Percentiles rank a stretch among this genome's conserved stretches.
Evolutionary conservation across 1,284 basidiomycete genomes (phyloP).

Genomic region (Rhodotorula sp.): DNA sequence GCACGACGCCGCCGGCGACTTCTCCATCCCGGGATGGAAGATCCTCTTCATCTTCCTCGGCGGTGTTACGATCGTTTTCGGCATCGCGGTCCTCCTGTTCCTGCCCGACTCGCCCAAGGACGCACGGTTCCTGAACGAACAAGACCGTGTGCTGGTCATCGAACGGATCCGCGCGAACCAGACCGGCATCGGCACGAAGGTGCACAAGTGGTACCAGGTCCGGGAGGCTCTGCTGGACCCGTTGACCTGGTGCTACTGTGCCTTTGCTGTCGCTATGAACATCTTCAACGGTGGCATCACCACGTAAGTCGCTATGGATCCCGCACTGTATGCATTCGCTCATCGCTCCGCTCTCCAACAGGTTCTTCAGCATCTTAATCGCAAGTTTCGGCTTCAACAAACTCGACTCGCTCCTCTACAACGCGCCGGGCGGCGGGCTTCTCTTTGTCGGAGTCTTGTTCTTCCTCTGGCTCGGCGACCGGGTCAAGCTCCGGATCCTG

Average conservation of each 20-base stretch:
- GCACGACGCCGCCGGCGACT: slow-evolving; percentile 17
- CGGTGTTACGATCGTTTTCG: slow-evolving; percentile 5
- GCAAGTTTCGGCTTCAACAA: slow-evolving; percentile 4
- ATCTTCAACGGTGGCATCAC: slow-evolving; percentile 21
- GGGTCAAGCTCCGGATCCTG: background rate
- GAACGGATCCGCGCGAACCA: slow-evolving; percentile 47
- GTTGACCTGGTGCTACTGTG: slow-evolving; percentile 19
- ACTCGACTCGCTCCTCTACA: slow-evolving; percentile 10
- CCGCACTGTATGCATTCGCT: no score
- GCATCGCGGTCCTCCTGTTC: slow-evolving; percentile 20
- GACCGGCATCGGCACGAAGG: slow-evolving; percentile 47
- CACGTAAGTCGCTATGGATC: background rate
- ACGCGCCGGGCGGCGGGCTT: slow-evolving; percentile 12
- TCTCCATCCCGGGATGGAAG: slow-evolving; percentile 12
- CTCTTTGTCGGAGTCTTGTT: slow-evolving; percentile 6
- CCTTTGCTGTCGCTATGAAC: slow-evolving; percentile 3
- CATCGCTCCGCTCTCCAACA: background rate
- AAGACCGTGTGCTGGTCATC: slow-evolving; percentile 45
- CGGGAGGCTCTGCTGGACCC: slow-evolving; percentile 46
- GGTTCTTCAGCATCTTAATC: slow-evolving; percentile 14
- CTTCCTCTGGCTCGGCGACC: slow-evolving; percentile 14
- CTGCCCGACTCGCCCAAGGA: slow-evolving; percentile 12
- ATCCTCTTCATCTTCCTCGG: slow-evolving; percentile 27
- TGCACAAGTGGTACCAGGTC: slow-evolving; percentile 48
- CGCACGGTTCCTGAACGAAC: slow-evolving; percentile 45